Percentiles rank a stretch among this genome's conserved stretches.
Evolutionary conservation across 2,329 filamentous ascomycete species (phyloP).

Genomic region (Atkinsonella texensis): DNA sequence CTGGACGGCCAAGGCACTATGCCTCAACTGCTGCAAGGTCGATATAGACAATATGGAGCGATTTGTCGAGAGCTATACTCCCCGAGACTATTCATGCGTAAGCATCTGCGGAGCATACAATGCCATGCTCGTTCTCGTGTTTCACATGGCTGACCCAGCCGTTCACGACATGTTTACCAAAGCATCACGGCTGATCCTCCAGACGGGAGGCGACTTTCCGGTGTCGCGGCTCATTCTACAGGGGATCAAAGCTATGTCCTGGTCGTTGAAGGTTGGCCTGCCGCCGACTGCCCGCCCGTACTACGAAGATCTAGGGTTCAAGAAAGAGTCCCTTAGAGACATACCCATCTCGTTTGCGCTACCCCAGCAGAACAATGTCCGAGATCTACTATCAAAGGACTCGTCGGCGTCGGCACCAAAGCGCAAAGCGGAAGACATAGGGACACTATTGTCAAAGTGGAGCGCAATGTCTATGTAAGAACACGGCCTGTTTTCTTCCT

Average conservation of each 20-base stretch:
- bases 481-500: background rate
- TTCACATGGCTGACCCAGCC: constrained; percentile 4
- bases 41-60: constrained; percentile 6
- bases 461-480: constrained; percentile 7
- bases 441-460: constrained; percentile 5
- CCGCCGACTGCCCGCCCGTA: constrained; percentile 5
- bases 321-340: constrained; percentile 6
- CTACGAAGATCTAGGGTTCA: constrained; percentile 5
- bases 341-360: constrained; percentile 9
- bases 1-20: constrained; percentile 5
- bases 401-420: background rate
- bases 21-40: constrained; percentile 5
- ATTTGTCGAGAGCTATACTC: constrained; percentile 5
- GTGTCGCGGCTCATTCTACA: constrained; percentile 9
- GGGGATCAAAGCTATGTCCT: constrained; percentile 9
- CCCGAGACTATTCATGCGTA: constrained; percentile 9
- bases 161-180: constrained; percentile 7
- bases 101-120: constrained; percentile 9
- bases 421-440: constrained; percentile 4
- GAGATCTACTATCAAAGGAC: constrained; percentile 4
- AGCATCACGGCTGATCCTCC: constrained; percentile 5
- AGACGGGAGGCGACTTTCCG: constrained; percentile 6
- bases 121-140: constrained; percentile 6
- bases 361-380: constrained; percentile 7
- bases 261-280: constrained; percentile 6